These are phyloP conservation scores for Trichocomaceae sp. DNA, from an alignment of 2,329 filamentous ascomycete species.

Conservation along the genomic window DNA sequence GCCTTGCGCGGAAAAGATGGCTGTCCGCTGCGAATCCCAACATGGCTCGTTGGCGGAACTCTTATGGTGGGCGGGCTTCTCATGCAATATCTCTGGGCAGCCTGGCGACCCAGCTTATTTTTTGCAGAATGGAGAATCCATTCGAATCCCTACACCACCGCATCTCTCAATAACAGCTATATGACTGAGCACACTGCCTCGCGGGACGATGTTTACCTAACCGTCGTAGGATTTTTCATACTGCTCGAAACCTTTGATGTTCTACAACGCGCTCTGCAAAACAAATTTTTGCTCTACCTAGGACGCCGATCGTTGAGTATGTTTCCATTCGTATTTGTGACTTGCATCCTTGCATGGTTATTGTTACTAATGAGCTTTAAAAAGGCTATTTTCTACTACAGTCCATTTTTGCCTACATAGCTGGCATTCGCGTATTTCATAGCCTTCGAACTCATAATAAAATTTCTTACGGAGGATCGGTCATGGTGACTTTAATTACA, in stretches of 20 bases:
- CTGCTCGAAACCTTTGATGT: conserved; percentile 35
- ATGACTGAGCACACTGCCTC: conserved; percentile 31
- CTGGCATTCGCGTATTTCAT: conserved; percentile 27
- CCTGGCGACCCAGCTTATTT: conserved; percentile 30
- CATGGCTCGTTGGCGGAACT: conserved; percentile 29
- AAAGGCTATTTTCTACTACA: conserved; percentile 40
- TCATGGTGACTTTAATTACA: conserved; percentile 11
- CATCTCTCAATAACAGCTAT: conserved; percentile 30
- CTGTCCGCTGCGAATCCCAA: conserved; percentile 14
- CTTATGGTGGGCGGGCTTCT: conserved; percentile 30
- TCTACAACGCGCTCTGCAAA: conserved; percentile 31
- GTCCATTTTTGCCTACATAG: conserved; percentile 36
- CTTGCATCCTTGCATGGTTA: neutral
- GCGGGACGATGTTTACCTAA: conserved; percentile 39
- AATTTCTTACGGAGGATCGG: conserved; percentile 4
- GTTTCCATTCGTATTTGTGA: conserved; percentile 13
- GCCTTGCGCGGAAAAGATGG: conserved; percentile 10
- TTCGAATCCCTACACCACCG: conserved; percentile 36
- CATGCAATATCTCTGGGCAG: conserved; percentile 41
- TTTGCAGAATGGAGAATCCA: conserved; percentile 36
- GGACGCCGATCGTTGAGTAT: conserved; percentile 41
- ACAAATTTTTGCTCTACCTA: conserved; percentile 30
- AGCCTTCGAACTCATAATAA: neutral
- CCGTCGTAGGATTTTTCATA: conserved; percentile 38
- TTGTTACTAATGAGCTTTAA: neutral